phyloP scores from a whole-genome alignment of 2,329 filamentous ascomycete species.

The Penicillium sp. region DNA sequence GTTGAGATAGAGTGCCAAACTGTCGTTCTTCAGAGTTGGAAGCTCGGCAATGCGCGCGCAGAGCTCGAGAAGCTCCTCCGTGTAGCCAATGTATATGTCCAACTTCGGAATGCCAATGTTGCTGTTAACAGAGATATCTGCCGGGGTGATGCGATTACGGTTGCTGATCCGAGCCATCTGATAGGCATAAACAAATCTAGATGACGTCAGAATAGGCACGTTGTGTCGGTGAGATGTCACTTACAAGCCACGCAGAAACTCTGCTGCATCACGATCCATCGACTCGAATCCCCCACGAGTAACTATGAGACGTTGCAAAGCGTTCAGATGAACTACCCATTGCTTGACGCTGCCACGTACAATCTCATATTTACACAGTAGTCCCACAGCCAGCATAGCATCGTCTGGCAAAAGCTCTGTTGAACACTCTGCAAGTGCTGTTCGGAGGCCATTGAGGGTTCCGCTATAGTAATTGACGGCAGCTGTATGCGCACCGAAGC shows the following conservation, averaged over 20 bases:
- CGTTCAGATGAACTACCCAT: constrained; percentile 40
- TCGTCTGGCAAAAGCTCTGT: constrained; percentile 30
- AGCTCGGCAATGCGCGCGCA: constrained; percentile 38
- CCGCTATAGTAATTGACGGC: constrained; percentile 37
- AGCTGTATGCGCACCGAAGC: constrained; percentile 28
- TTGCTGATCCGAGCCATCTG: constrained; percentile 39
- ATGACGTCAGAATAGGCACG: constrained; percentile 1
- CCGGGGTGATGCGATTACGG: constrained; percentile 24
- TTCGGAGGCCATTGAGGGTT: constrained; percentile 36
- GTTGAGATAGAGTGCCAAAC: constrained; percentile 25
- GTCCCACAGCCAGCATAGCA: constrained; percentile 36
- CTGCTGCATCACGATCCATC: constrained; percentile 33
- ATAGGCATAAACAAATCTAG: constrained; percentile 38
- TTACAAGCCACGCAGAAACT: constrained; percentile 39
- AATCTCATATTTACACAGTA: constrained; percentile 43
- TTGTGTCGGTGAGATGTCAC: constrained; percentile 3
- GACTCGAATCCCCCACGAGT: constrained; percentile 35
- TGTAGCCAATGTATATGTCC: constrained; percentile 42
- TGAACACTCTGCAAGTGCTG: constrained; percentile 22
- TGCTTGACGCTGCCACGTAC: constrained; percentile 42
- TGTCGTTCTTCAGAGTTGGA: constrained; percentile 23
- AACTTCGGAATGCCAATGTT: constrained; percentile 31
- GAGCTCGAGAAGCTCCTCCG: constrained; percentile 37
- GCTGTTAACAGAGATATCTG: constrained; percentile 20
- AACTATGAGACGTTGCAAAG: constrained; percentile 35